These are phyloP conservation scores for Emmonsiellopsis sp. DNA, from an alignment of 2,329 filamentous ascomycete species.

Conservation along the genomic window DNA sequence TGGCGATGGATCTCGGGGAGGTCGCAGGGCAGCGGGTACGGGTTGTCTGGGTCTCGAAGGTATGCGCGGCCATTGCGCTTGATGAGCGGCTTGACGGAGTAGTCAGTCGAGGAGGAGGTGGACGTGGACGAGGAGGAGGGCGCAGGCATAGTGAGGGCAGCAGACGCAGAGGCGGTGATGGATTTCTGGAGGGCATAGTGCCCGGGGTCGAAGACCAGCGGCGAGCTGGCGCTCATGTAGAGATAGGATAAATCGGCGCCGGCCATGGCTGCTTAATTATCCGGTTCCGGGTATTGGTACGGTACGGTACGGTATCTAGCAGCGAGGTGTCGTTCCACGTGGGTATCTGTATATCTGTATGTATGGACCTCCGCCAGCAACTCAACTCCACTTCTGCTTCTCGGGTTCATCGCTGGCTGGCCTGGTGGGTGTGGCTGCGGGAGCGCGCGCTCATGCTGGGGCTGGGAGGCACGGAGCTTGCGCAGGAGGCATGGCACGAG, in stretches of 20 bases:
- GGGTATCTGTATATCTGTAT: neutral
- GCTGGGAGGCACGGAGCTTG: too few relatives aligned
- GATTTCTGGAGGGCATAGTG: constrained; percentile 3
- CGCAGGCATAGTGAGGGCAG: constrained; percentile 13
- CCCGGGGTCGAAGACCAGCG: constrained; percentile 5
- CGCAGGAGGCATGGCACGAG: too few relatives aligned
- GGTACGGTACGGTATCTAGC: neutral
- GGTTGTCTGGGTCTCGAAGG: constrained; percentile 59
- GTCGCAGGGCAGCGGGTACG: constrained; percentile 84
- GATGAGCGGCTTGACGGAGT: constrained; percentile 49
- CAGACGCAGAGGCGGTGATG: constrained; percentile 22
- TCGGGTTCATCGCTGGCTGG: too few relatives aligned
- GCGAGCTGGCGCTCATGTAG: constrained; percentile 3
- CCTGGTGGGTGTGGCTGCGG: too few relatives aligned
- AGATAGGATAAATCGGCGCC: constrained; percentile 10
- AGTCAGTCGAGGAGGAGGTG: constrained; percentile 25
- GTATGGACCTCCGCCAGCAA: too few relatives aligned
- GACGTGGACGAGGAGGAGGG: constrained; percentile 28
- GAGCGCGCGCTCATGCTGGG: too few relatives aligned
- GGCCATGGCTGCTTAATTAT: constrained; percentile 5
- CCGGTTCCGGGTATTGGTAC: neutral
- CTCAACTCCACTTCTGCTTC: too few relatives aligned
- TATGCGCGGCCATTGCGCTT: constrained; percentile 73
- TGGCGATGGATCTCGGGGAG: constrained; percentile 80
- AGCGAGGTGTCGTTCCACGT: neutral